Percentiles rank a stretch among this genome's conserved stretches.
Evolutionary conservation across 2,329 filamentous ascomycete genomes (phyloP).

Genomic region (Stagonosporopsis chrysanthemi): DNA sequence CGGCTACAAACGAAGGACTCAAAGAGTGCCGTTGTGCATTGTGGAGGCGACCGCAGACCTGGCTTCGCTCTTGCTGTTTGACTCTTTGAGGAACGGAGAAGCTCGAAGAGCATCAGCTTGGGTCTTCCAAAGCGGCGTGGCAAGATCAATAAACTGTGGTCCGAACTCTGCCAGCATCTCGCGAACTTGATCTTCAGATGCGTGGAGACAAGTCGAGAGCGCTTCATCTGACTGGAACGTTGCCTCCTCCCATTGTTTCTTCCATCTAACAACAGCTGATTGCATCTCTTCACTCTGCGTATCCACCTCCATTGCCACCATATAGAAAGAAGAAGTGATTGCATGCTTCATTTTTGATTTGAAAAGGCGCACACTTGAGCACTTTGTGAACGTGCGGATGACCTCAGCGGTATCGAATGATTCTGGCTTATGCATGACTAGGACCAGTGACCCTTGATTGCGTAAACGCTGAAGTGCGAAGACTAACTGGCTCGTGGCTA

Average conservation of each 20-base stretch:
- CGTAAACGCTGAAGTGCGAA: constrained; percentile 57
- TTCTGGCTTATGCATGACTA: constrained; percentile 61
- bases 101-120: constrained; percentile 19
- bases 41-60: neutral
- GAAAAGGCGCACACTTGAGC: constrained; percentile 54
- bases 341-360: constrained; percentile 55
- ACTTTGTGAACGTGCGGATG: constrained; percentile 52
- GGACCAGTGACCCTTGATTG: constrained; percentile 58
- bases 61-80: neutral
- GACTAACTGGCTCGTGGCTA: constrained; percentile 49
- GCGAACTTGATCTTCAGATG: constrained; percentile 16
- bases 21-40: neutral
- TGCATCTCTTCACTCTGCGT: constrained; percentile 41
- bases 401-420: constrained; percentile 48
- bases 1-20: too few species aligned
- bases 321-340: constrained; percentile 61
- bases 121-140: constrained; percentile 22
- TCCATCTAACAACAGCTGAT: constrained; percentile 41
- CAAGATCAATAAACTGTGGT: constrained; percentile 21
- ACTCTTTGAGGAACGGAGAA: constrained; percentile 1
- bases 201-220: neutral
- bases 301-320: constrained; percentile 57
- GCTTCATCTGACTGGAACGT: constrained; percentile 11
- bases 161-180: constrained; percentile 24
- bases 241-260: constrained; percentile 15